Base-by-base conservation (phyloP, 2,329 filamentous ascomycete species). In the Fusarium brevicatenulatum region DNA sequence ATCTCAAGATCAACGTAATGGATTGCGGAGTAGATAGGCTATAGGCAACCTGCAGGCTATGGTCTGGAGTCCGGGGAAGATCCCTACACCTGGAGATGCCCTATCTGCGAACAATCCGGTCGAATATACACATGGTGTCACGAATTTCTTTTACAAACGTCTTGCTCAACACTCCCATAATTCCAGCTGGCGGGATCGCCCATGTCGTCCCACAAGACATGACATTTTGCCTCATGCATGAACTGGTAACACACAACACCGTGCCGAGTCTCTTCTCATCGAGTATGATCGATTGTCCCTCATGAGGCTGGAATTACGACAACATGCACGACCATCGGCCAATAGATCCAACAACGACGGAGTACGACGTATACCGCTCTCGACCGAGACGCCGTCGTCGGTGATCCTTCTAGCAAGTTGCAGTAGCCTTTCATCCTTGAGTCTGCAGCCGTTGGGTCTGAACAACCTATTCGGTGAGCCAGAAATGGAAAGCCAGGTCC, bases 1-100 rank as follows among this genome's bases (percentile, higher is more conserved):
- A 70, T 49, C 25, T 23, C 63, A 67, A 74, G 40, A 54, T 42
- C 54, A 52, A 74, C 72, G 68, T 74, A 72, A 74, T 70, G 54
- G 43, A 72, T 69, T 69, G 58, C 59, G 40, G 58, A 69, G 58
- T 23, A 68, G 55, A 68, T 47, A 69, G 36, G 36, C 36, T 37
- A 18, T 18, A 37, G 44, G 46, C 57, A 32, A 54, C 36, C 43
- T 46, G 28, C 40, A 68, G 23, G 16, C 39, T 44, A 19, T 28
- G 39, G 25, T 57, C 36, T 36, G 36, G n/a, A 59, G 36, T 70
- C 66, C 36, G 66, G 66, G 52, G 52, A 64, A 65, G 23, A 69
- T 49, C 66, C 52, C 46, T 59, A 42, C 52, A 49, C 28, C 37
- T 54, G 28, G 23, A 28, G n/a, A 16, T 23, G 23, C 19, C 21